Base-by-base conservation (phyloP, 805 yeast species). In the Torulaspora franciscae region DNA sequence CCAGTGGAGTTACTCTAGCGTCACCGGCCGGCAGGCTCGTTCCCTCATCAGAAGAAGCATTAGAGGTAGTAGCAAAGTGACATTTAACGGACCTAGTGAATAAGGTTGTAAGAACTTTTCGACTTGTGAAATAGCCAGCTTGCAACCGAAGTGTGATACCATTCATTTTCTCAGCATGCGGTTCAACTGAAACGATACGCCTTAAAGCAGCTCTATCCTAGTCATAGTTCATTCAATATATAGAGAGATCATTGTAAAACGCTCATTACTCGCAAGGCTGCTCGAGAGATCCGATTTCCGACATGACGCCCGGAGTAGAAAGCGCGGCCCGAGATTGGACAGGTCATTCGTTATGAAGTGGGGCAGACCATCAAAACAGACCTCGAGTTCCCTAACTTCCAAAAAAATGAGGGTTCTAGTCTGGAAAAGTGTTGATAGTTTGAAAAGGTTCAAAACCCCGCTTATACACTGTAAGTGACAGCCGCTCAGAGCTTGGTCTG, bases 1-100 rank as follows among this genome's bases (percentile, higher is more conserved):
- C 69, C 7, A 80, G 47, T 1, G 84, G 85, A 1, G 76, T 68
- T 11, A 38, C 40, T 10, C 28, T 27, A 28, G 42, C 27, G 26
- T 38, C 30, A 14, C 34, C 24, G 17, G 39, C 39, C 9, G 47
- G 47, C 25, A 25, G 46, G 14, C 25, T 15, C 24, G 29, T 11
- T 13, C 6, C 14, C 14, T 11, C 19, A 23, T 35, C 7, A 6
- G 33, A 27, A 27, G 29, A 10, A 8, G 29, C 13, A 6, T 5
- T 8, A 4, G 2, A 5, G 11, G 34, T 13, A 7, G 41, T 34
- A 15, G 32, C 29, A n/a, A 26, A 29, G 23, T 14, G 19, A 23
- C 39, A 35, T 14, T 28, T 30, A 22, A 10, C 37, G 27, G 13
- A 13, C 8, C 30, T 7, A 4, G 33, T 6, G 22, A 7, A 14